These are phyloP conservation scores for Bonia amplexicaulis DNA, from an alignment of 176 grass and related monocot species.

Conservation along the genomic window DNA sequence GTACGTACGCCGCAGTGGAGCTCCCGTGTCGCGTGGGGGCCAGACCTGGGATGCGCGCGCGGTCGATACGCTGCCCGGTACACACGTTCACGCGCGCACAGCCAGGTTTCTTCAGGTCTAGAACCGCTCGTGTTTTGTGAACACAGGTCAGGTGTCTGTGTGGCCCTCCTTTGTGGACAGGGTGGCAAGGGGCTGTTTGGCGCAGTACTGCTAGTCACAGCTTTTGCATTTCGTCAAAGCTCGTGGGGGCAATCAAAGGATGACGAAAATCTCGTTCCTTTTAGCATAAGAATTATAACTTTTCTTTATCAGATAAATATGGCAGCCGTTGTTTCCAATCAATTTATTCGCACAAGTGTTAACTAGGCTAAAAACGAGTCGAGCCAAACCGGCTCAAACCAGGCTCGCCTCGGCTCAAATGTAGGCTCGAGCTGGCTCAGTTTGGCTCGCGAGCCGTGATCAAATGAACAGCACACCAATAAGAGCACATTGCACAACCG, in stretches of 20 bases:
- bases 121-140: background rate
- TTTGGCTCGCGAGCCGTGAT: no score
- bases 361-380: no score
- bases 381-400: no score
- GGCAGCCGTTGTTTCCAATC: no score
- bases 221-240: background rate
- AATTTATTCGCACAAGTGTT: no score
- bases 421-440: no score
- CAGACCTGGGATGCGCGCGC: background rate
- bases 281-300: no score
- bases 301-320: no score
- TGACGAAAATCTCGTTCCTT: no score
- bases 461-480: no score
- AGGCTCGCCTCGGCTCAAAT: no score
- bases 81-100: background rate
- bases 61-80: background rate
- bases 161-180: background rate
- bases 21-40: background rate
- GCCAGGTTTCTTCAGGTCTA: background rate
- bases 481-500: no score
- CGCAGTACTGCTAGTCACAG: background rate
- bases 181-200: background rate
- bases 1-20: background rate
- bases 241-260: background rate
- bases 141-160: background rate